Base-by-base conservation (phyloP, 129 eudicot species). In the Saposhnikovia divaricata region DNA sequence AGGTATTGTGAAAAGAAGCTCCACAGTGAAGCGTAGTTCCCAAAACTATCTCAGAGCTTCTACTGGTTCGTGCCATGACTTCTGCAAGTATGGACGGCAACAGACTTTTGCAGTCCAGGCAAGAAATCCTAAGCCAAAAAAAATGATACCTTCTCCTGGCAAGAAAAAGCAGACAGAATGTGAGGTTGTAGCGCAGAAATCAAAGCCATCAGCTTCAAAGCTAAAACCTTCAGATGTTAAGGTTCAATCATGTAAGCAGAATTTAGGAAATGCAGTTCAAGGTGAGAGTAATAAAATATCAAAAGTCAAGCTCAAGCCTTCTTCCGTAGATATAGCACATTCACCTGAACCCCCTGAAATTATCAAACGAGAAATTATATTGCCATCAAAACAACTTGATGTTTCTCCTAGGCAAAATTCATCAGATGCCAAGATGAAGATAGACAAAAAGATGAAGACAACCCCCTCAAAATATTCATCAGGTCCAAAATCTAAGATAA, bases 31-130 rank as follows among this genome's bases (percentile, higher is more conserved):
- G 53, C 71, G 75, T 16, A 82, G 50, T 78, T 68, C 86, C 40
- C 27, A 38, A 21, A 78, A 72, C 38, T 89, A 92, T 88, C 97
- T 95, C 53, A 84, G 97, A 87, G 93, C 97, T 69, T 77, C 89
- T 44, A 84, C 89, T 23, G 93, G 91, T 46, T 93, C 97, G 76
- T 93, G 98, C 63, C 98, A 93, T 86, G 98, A 91, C 75, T 80
- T 85, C 53, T 91, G 98, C 78, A 93, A 93, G 86, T 87, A 76
- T 74, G 92, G 97, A 38, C 76, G 40, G 68, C 80, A 83, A 46
- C 88, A 86, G 48, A 65, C 75, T 50, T 71, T 66, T 79, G 88
- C 85, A 78, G 89, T 76, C 72, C 88, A 85, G 71, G 69, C 80
- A 55, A 77, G 82, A 89, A 85, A 74, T 16, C 85, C 76, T 47